Conservation (phyloP, 768 basidiomycete genomes). For the Macrolepiota fuliginosa region DNA sequence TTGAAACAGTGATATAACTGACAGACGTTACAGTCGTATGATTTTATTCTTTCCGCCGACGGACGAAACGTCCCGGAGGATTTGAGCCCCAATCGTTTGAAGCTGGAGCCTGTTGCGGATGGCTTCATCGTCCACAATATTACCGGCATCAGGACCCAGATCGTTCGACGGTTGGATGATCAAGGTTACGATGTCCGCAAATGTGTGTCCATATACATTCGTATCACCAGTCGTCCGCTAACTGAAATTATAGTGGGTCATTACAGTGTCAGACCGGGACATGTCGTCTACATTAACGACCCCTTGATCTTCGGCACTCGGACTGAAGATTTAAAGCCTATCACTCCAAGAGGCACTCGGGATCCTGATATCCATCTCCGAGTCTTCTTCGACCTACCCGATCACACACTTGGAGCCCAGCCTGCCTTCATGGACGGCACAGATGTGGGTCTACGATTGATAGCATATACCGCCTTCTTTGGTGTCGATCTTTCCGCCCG, state of each 20-base stretch:
- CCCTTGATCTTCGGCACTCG: slow-evolving; percentile 36
- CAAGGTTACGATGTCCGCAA: slow-evolving; percentile 85
- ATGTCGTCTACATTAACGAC: slow-evolving; percentile 82
- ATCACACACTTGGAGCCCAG: slow-evolving; percentile 43
- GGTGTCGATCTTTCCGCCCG: slow-evolving; percentile 55
- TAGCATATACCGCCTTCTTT: slow-evolving; percentile 67
- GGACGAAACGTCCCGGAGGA: slow-evolving; percentile 62
- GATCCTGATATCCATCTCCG: slow-evolving; percentile 54
- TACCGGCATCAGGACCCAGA: slow-evolving; percentile 73
- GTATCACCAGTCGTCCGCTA: slow-evolving; percentile 3
- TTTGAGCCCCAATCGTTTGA: slow-evolving; percentile 60
- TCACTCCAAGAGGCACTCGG: slow-evolving; percentile 25
- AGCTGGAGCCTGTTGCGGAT: slow-evolving; percentile 57
- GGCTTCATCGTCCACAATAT: slow-evolving; percentile 79
- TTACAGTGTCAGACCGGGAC: slow-evolving; percentile 75
- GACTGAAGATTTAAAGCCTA: slow-evolving; percentile 23
- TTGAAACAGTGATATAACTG: not conserved
- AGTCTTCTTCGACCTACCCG: slow-evolving; percentile 51
- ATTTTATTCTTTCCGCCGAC: slow-evolving; percentile 73
- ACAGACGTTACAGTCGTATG: slow-evolving; percentile 56
- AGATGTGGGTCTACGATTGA: slow-evolving; percentile 47
- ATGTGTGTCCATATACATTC: slow-evolving; percentile 43
- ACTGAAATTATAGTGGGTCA: slow-evolving; percentile 62
- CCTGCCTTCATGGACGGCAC: slow-evolving; percentile 31
- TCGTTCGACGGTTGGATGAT: slow-evolving; percentile 78